Percentiles rank a stretch among this genome's conserved stretches.
These are phyloP conservation scores for Setaria italica DNA, from an alignment of 202 grass and related monocot species.

Conservation along the genomic window DNA sequence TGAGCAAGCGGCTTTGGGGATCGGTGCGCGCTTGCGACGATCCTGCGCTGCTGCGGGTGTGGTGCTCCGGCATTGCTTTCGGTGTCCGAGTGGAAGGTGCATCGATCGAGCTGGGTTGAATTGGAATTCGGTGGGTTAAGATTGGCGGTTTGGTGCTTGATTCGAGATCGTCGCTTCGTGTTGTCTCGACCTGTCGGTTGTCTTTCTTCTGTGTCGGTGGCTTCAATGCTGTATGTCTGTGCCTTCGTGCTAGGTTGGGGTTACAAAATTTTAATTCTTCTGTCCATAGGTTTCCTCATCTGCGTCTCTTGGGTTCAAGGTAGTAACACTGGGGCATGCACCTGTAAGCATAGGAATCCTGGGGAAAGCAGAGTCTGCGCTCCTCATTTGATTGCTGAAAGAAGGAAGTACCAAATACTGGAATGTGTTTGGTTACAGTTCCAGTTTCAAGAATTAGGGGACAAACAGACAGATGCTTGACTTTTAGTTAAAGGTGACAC, in stretches of 20 bases:
- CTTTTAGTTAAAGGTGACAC: constrained; percentile 43
- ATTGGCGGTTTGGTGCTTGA: neutral
- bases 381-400: constrained; percentile 12
- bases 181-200: neutral
- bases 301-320: neutral
- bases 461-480: constrained; percentile 20
- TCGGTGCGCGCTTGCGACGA: neutral
- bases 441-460: constrained; percentile 29
- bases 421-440: constrained; percentile 13
- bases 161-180: constrained; percentile 9
- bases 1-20: neutral
- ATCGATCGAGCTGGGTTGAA: neutral
- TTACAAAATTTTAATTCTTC: neutral
- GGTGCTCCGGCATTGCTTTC: constrained; percentile 11
- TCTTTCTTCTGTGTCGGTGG: constrained; percentile 32
- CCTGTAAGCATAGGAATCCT: neutral
- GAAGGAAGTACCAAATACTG: neutral
- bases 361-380: neutral
- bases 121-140: neutral
- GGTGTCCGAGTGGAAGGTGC: neutral
- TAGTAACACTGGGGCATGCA: neutral
- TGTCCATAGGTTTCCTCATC: neutral
- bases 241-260: neutral
- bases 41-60: neutral
- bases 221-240: constrained; percentile 12